Conservation (phyloP, 2,329 filamentous ascomycete species). For the Cadophora sp. region DNA sequence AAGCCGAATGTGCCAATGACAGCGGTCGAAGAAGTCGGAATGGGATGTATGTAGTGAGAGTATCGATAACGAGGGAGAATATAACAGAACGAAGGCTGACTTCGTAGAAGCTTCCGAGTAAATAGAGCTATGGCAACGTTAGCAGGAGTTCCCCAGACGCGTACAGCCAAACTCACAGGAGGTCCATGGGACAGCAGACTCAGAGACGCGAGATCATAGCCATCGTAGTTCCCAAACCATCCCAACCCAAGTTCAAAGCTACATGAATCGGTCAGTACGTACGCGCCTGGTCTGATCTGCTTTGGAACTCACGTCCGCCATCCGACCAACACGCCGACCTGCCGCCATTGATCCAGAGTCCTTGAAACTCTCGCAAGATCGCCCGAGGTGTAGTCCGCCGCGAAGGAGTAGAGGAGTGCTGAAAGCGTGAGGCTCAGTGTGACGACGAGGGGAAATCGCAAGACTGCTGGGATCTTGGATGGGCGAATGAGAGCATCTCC, state of each 20-base stretch:
- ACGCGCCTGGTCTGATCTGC: conserved; percentile 18
- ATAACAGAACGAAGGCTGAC: conserved; percentile 67
- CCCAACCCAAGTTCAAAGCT: conserved; percentile 73
- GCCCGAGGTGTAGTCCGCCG: conserved; percentile 57
- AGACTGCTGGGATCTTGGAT: conserved; percentile 48
- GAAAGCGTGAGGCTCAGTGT: conserved; percentile 67
- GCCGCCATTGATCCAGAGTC: conserved; percentile 65
- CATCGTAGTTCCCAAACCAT: conserved; percentile 79
- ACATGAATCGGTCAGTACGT: conserved; percentile 44
- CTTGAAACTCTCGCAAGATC: conserved; percentile 74
- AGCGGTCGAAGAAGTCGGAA: conserved; percentile 77
- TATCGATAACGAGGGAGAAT: conserved; percentile 70
- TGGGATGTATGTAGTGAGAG: conserved; percentile 72
- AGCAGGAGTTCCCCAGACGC: conserved; percentile 13
- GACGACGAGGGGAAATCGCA: conserved; percentile 61
- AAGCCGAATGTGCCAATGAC: conserved; percentile 66
- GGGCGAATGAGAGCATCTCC: conserved; percentile 28
- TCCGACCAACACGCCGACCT: conserved; percentile 60
- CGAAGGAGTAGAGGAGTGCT: conserved; percentile 67
- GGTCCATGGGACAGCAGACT: conserved; percentile 77
- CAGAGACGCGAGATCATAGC: conserved; percentile 70
- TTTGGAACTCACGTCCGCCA: conserved; percentile 61
- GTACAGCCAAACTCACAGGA: conserved; percentile 57
- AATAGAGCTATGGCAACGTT: conserved; percentile 62
- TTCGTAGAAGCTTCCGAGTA: conserved; percentile 80